Base-by-base conservation (phyloP, 2,329 filamentous ascomycete genomes). In the Pyrenophora graminea region DNA sequence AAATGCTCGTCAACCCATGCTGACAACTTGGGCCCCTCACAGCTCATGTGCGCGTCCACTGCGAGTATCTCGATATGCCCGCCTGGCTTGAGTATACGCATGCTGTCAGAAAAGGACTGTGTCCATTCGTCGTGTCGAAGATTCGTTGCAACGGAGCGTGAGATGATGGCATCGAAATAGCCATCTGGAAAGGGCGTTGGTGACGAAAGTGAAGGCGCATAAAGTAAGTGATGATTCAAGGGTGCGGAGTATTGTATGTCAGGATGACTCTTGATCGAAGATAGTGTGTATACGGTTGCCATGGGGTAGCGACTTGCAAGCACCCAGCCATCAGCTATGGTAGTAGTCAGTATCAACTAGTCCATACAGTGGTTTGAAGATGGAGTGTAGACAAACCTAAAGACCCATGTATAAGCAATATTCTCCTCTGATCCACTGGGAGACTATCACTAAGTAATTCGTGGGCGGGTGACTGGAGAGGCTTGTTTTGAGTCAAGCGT, bases 81-180 rank as follows among this genome's bases (percentile, higher is more conserved):
- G 33, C 64, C 63, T 6, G 64, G 60, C 39, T 67, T 67, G 34
- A 67, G 64, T 21, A 63, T 57, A 18, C 64, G 64, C 56, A 62
- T 62, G 47, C 58, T 66, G 55, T 67, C 64, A 34, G 64, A 64
- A 52, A 67, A 67, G n/a, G 53, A 54, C 19, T 58, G 62, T 8
- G 63, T 60, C 62, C 64, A 67, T 19, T 67, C 61, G 19, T 66
- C 61, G 45, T 67, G 64, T 42, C 61, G 61, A 18, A 67, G 51
- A 21, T 53, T 50, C 2, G 61, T 64, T 3, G 62, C 55, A 9
- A 66, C 50, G n/a, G 61, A 61, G 18, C 61, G 61, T 12, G 64
- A 67, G 18, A 67, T 55, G 10, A 67, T 58, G 12, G 59, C 61
- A 17, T 67, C 63, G 30, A 67, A 67, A 43, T 66, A 67, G 17